Evolutionary conservation across 305 asterid genomes (phyloP).

Genomic region (Fraxinus nigra): DNA sequence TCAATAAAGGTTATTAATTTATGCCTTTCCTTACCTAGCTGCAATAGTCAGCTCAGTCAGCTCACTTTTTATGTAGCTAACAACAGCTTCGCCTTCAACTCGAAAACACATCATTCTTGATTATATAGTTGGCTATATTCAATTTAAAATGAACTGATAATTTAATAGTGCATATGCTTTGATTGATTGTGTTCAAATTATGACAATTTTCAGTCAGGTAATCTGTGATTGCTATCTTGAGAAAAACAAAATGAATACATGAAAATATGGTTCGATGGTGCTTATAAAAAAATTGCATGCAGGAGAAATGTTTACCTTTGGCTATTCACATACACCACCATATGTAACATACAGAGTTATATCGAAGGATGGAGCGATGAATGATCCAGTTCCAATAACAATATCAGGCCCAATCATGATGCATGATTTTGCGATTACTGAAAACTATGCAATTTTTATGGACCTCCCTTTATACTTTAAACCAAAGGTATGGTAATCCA

Average conservation of each 20-base stretch:
- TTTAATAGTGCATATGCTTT: neutral
- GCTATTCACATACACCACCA: slow-evolving; percentile 69
- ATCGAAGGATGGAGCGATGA: slow-evolving; percentile 84
- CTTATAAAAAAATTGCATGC: slow-evolving; percentile 35
- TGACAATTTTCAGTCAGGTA: neutral
- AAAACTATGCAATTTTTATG: slow-evolving; percentile 88
- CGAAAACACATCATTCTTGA: neutral
- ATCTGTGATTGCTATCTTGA: slow-evolving; percentile 5
- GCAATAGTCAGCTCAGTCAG: slow-evolving; percentile 3
- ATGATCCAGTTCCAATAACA: slow-evolving; percentile 90
- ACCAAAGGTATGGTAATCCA: slow-evolving; percentile 59
- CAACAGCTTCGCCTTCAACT: neutral
- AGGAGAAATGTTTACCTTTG: slow-evolving; percentile 97
- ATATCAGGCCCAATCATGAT: slow-evolving; percentile 78
- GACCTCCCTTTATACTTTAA: slow-evolving; percentile 85
- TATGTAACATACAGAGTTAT: slow-evolving; percentile 85
- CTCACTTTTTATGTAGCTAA: slow-evolving; percentile 1
- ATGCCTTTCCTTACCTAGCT: neutral
- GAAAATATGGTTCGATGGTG: neutral
- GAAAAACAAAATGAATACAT: neutral
- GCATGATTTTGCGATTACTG: slow-evolving; percentile 99
- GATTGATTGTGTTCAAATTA: neutral
- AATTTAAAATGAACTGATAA: neutral
- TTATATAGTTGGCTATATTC: neutral
- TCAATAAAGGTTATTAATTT: neutral